Evolutionary conservation across 176 grass and related monocot genomes (phyloP), one percentile per base, ranked within the genome.

Genomic region (Bromus sterilis): DNA sequence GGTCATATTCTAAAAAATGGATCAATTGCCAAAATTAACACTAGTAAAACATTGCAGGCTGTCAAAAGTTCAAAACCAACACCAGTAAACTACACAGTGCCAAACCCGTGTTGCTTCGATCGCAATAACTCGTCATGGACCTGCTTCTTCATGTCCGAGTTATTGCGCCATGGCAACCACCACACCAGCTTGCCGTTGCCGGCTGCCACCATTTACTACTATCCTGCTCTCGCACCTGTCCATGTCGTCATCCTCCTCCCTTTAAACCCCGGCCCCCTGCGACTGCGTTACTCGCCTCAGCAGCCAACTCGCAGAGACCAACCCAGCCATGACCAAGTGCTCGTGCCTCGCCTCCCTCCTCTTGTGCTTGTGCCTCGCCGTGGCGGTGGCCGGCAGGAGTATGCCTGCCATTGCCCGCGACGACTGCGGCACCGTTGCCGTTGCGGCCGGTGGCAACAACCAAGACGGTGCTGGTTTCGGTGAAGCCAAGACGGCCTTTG

Each of bases 311-410:
- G 16, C 15, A 33, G 14, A 64, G 43, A 43, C 18, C 65, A 23
- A 59, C 10, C 62, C 39, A 78, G 46, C 55, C 5, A 76, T 68
- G 33, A 64, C 30, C 24, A 85, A 82, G 64, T 66, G 83, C 85
- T 89, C 61, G 69, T 72, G 25, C 85, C 11, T 49, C 58, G 57
- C 67, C 66, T 82, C 78, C 56, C 56, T 91, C 21, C 78, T 76
- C 6, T 26, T 92, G 28, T 87, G 80, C 6, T 26, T 92, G 28
- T 87, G 80, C 31, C 84, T 92, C 76, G 62, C 87, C 37, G 63
- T 26, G 53, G 71, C n/a, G 37, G 77, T 7, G 71, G 62, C 53
- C 21, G 83, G 65, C 10, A 74, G 26, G 77, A 36, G 3, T 21
- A 63, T 75, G 46, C 82, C 82, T 11, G 24, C n/a, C n/a, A n/a